phyloP scores from a whole-genome alignment of 345 rosid genomes.

The Iberis pinnata region DNA sequence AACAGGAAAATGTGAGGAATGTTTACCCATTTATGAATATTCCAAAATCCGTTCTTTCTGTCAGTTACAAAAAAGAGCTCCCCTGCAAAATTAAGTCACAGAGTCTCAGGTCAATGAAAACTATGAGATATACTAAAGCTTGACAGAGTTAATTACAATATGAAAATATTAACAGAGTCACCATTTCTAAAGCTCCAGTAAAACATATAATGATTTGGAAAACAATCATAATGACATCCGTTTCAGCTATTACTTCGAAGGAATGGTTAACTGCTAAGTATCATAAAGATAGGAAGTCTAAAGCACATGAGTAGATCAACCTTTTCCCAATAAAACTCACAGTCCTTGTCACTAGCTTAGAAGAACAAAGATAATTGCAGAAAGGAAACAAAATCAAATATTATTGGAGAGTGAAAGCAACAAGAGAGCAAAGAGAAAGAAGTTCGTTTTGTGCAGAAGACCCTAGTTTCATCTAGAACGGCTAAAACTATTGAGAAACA shows the following conservation, averaged over 20 bases:
- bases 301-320: neutral
- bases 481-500: neutral
- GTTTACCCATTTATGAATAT: conserved; percentile 84
- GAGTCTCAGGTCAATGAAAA: conserved; percentile 4
- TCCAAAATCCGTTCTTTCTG: conserved; percentile 83
- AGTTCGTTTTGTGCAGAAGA: neutral
- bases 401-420: neutral
- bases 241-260: neutral
- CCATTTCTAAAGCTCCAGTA: neutral
- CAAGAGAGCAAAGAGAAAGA: conserved; percentile 3
- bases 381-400: no score
- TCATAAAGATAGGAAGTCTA: neutral
- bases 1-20: conserved; percentile 4
- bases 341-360: conserved; percentile 1
- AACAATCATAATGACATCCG: neutral
- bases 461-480: neutral
- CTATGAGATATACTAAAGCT: neutral
- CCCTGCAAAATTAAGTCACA: conserved; percentile 45
- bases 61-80: conserved; percentile 79
- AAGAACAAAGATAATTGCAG: neutral
- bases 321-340: neutral
- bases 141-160: neutral
- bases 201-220: neutral
- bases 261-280: neutral
- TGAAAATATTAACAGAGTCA: neutral